Evolutionary conservation across 768 basidiomycete genomes (phyloP), one percentile per base, ranked within the genome.

Genomic region (Tricholoma bakamatsutake): DNA sequence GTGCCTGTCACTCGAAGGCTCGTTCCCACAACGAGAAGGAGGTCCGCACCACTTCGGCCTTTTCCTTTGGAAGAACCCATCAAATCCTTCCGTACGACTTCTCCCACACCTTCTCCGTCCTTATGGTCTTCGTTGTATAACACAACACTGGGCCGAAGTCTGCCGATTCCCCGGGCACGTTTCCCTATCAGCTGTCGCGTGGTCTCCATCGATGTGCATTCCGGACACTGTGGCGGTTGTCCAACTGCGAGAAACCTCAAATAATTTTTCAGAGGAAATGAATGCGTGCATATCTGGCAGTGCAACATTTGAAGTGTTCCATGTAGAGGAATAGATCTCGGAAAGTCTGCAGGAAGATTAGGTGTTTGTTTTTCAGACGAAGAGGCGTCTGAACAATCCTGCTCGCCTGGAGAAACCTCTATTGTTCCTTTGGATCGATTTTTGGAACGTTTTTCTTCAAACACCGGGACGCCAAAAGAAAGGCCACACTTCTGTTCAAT

Each of bases 1-100:
- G 93, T 94, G 17, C 94, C 94, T 8, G 90, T 93, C 13, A 97
- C 88, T 59, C 85, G 80, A 56, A 97, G 71, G 68, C 88, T 93
- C 54, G 93, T 96, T 43, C 94, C 94, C 15, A 91, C 93, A 12
- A 97, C 93, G 52, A 97, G 71, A 35, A 97, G 72, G 45, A 93
- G 68, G 71, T 97, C 94, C 7, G 92, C 90, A 4, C 87, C 83
- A 46, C 80, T 81, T 57, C 84, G 76, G 2, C 84, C 84, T 62
- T 84, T 87, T 12, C 84, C 82, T 60, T 82, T 82, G 2, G 78
- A 80, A 7, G 80, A 76, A 7, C 90, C 89, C 53, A 90, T 76
- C 53, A 96, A 71, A 67, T 97, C 94, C 60, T 80, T 81, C 62
- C 84, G 74, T n/a, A 94, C 90, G 18, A 87, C 79, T 53, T 89